Conservation (phyloP, 1,139 yeast genomes). For the Hansenula lynferdii region DNA sequence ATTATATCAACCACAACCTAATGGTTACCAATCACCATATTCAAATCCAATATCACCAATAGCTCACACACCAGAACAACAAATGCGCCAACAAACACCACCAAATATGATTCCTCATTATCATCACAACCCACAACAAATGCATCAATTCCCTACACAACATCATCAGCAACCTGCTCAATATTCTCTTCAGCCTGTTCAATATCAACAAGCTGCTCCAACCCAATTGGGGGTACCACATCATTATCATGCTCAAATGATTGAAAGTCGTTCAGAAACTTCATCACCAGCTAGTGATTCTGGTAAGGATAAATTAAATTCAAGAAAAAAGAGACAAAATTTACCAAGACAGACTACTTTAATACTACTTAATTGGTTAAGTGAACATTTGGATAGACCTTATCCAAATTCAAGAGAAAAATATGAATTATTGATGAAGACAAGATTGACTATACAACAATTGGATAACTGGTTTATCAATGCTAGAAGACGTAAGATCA, state of each 20-base stretch:
- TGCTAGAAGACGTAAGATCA: constrained; percentile 74
- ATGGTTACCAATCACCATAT: not conserved
- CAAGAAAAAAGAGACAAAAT: constrained; percentile 51
- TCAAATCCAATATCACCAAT: constrained; percentile 8
- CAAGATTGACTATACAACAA: constrained; percentile 81
- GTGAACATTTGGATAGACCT: constrained; percentile 76
- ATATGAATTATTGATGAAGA: constrained; percentile 61
- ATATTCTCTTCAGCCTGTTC: not conserved
- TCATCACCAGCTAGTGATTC: constrained; percentile 1
- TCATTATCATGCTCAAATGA: not conserved
- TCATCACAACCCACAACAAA: constrained; percentile 1
- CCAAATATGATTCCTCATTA: constrained; percentile 2
- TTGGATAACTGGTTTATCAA: constrained; percentile 88
- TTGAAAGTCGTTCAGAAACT: not conserved
- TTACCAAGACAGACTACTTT: constrained; percentile 79
- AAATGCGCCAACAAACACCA: constrained; percentile 1
- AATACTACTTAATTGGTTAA: constrained; percentile 69
- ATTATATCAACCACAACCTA: constrained; percentile 6
- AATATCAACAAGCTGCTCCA: not conserved
- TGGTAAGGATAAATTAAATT: constrained; percentile 6
- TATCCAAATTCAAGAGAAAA: constrained; percentile 84
- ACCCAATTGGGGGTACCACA: not conserved
- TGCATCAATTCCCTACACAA: constrained; percentile 3
- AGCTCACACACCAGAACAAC: constrained; percentile 5
- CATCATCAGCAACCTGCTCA: not conserved